Percentiles rank a stretch among this genome's conserved stretches.
phyloP scores from a whole-genome alignment of 106 monocot species.

The Acorus gramineus region DNA sequence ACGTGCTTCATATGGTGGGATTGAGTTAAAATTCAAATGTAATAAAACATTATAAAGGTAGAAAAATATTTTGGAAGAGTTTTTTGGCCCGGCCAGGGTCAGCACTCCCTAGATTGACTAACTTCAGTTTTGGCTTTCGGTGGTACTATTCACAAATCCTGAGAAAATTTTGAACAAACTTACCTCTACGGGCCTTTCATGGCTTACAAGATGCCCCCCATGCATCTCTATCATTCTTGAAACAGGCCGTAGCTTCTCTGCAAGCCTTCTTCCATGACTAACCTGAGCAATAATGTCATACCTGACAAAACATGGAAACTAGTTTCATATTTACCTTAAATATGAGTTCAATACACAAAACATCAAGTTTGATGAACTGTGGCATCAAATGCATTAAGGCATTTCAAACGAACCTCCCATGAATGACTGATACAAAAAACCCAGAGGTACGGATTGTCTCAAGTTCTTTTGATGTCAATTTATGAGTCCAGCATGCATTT shows the following conservation, averaged over 20 bases:
- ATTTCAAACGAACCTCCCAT: conserved; percentile 59
- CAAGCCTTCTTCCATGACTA: conserved; percentile 64
- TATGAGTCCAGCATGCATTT: conserved; percentile 95
- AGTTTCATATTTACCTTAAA: not conserved
- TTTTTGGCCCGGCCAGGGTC: no score
- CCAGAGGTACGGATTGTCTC: conserved; percentile 63
- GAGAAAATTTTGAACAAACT: not conserved
- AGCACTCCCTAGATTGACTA: not conserved
- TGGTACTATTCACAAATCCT: not conserved
- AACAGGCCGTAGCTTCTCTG: conserved; percentile 59
- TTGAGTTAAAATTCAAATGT: no score
- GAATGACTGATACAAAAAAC: conserved; percentile 74
- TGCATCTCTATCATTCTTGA: conserved; percentile 93
- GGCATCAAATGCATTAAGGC: not conserved
- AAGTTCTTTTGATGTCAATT: conserved; percentile 66
- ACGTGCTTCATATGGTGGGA: no score
- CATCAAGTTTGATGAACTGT: not conserved
- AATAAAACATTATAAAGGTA: no score
- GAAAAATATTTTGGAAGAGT: no score
- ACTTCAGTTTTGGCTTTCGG: not conserved
- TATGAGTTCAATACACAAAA: not conserved
- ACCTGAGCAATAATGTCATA: conserved; percentile 93
- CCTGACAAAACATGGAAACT: conserved; percentile 33
- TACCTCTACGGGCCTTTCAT: conserved; percentile 98
- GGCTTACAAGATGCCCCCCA: conserved; percentile 92